Conservation (phyloP, 495 filamentous ascomycete species). For the Immersiella caudata region DNA sequence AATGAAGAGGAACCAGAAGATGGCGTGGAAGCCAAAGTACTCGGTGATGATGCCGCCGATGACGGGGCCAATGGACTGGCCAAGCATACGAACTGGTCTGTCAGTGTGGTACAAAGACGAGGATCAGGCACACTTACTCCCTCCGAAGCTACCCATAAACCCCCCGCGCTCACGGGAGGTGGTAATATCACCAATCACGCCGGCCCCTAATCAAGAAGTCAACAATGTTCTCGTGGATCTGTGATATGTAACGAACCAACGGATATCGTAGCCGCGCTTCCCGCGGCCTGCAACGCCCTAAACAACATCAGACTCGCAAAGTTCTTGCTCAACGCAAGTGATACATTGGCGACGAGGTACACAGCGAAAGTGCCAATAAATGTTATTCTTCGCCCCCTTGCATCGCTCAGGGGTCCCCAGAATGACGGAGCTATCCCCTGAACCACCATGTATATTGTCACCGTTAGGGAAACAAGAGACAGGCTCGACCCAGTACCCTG, state of each 20-base stretch:
- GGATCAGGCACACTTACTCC: constrained; percentile 23
- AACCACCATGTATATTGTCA: constrained; percentile 38
- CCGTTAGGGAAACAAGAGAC: constrained; percentile 29
- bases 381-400: constrained; percentile 33
- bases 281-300: constrained; percentile 55
- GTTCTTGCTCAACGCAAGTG: constrained; percentile 50
- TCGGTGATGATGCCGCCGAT: constrained; percentile 65
- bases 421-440: constrained; percentile 37
- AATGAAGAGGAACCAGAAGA: constrained; percentile 70
- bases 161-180: constrained; percentile 54
- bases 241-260: constrained; percentile 23
- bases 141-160: constrained; percentile 55
- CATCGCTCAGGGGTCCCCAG: constrained; percentile 35
- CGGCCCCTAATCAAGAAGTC: constrained; percentile 40
- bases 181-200: constrained; percentile 57
- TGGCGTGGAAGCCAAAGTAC: constrained; percentile 64
- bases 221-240: neutral
- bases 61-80: constrained; percentile 60
- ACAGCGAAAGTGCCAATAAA: constrained; percentile 56
- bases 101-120: neutral
- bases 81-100: constrained; percentile 42
- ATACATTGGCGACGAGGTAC: constrained; percentile 57
- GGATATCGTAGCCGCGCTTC: constrained; percentile 53
- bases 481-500: constrained; percentile 23
- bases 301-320: constrained; percentile 55